Percentiles rank a stretch among this genome's conserved stretches.
Evolutionary conservation across 2,329 filamentous ascomycete genomes (phyloP).

Genomic region (Didymella exigua): DNA sequence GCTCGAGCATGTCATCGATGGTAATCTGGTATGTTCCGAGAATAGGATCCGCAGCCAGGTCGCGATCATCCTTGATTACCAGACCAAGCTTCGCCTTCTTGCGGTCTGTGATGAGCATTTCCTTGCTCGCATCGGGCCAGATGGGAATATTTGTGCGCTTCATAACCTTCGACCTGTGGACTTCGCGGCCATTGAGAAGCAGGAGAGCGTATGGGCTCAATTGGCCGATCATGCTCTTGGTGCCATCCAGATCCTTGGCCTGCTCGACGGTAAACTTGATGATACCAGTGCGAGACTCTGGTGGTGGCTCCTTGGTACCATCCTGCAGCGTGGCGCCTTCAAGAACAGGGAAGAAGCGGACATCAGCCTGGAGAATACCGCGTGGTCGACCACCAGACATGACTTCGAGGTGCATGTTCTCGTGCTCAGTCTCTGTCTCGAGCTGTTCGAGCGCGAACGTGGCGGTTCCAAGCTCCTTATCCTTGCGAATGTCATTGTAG

Average conservation of each 20-base stretch:
- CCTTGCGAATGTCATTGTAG: conserved; percentile 94
- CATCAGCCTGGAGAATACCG: conserved; percentile 77
- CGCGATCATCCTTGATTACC: conserved; percentile 93
- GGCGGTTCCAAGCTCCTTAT: conserved; percentile 89
- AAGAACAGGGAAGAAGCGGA: conserved; percentile 95
- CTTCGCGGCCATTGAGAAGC: conserved; percentile 87
- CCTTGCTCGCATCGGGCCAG: conserved; percentile 90
- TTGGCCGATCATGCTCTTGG: conserved; percentile 87
- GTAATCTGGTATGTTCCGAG: conserved; percentile 95
- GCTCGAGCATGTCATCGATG: conserved; percentile 87
- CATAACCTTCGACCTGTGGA: conserved; percentile 87
- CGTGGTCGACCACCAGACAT: conserved; percentile 82
- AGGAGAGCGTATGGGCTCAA: conserved; percentile 91
- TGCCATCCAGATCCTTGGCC: conserved; percentile 92
- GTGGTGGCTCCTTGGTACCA: conserved; percentile 78
- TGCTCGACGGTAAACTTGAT: conserved; percentile 92
- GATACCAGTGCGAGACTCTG: conserved; percentile 92
- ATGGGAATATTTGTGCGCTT: conserved; percentile 98
- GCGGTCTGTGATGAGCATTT: conserved; percentile 92
- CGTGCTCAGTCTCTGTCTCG: conserved; percentile 75
- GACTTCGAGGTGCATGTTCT: conserved; percentile 85
- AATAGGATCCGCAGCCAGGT: conserved; percentile 79
- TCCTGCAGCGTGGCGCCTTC: conserved; percentile 73
- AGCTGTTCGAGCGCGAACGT: conserved; percentile 85
- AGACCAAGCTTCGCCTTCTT: conserved; percentile 89